phyloP scores from a whole-genome alignment of 495 filamentous ascomycete genomes.

The Xylaria acuta region DNA sequence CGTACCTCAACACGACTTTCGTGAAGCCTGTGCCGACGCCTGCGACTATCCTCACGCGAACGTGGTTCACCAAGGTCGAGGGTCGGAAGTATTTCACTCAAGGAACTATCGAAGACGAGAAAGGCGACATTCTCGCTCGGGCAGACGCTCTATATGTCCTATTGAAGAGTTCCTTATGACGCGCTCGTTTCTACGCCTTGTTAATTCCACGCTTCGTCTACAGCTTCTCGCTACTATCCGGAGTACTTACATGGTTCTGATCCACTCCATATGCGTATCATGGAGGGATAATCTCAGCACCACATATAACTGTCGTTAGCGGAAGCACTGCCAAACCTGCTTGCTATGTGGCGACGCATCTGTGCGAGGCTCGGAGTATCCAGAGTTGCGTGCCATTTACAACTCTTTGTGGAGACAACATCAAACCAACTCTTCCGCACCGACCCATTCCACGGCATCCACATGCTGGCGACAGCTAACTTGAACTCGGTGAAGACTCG shows the following conservation, averaged over 20 bases:
- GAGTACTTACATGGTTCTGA: neutral
- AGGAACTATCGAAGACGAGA: conserved; percentile 49
- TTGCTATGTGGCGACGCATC: neutral
- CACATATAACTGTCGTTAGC: neutral
- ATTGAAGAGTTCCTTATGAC: conserved; percentile 33
- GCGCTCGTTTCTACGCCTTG: neutral
- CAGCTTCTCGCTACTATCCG: neutral
- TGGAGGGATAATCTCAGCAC: neutral
- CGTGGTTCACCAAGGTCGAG: conserved; percentile 45
- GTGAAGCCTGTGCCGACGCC: conserved; percentile 60
- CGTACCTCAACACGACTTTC: conserved; percentile 64
- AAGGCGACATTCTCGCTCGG: conserved; percentile 49
- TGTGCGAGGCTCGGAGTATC: neutral
- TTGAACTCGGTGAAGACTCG: neutral
- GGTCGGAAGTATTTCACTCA: conserved; percentile 56
- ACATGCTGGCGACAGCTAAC: neutral
- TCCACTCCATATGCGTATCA: neutral
- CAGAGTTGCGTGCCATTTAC: neutral
- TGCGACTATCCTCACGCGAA: conserved; percentile 57
- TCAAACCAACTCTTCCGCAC: neutral
- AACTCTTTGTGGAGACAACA: neutral
- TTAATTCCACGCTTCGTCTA: neutral
- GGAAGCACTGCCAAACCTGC: neutral
- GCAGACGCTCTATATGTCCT: conserved; percentile 56
- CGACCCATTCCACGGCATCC: neutral